Conservation (phyloP, 148 eudicot species). For the Fagopyrum esculentum region DNA sequence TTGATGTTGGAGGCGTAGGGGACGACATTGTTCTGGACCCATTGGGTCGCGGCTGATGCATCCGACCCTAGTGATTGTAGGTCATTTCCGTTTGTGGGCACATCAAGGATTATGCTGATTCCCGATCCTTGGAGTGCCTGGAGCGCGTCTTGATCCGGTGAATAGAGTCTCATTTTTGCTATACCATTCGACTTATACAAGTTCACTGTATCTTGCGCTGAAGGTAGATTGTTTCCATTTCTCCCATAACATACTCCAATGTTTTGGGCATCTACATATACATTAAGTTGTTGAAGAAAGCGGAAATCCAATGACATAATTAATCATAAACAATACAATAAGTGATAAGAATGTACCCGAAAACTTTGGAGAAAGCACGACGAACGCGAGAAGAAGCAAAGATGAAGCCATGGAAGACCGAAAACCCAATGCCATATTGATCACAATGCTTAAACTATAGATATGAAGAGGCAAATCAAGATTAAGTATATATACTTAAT, state of each 20-base stretch:
- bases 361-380: not conserved
- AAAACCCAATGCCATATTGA: not conserved
- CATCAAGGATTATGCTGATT: constrained; percentile 30
- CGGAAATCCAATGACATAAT: too few species aligned
- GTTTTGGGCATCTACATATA: constrained; percentile 3
- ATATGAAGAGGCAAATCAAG: not conserved
- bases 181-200: constrained; percentile 28
- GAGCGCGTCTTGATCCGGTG: constrained; percentile 29
- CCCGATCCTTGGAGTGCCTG: constrained; percentile 32
- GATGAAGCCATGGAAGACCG: not conserved
- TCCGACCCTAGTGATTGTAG: constrained; percentile 17
- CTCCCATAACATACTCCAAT: constrained; percentile 43
- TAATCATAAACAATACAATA: too few species aligned
- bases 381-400: not conserved
- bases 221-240: constrained; percentile 33
- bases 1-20: constrained; percentile 22
- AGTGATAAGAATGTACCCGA: not conserved
- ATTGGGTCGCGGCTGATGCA: constrained; percentile 17
- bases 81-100: constrained; percentile 23
- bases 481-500: not conserved
- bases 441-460: not conserved
- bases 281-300: not conserved
- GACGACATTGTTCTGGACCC: constrained; percentile 30
- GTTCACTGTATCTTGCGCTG: constrained; percentile 25
- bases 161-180: constrained; percentile 27